Percentiles rank a stretch among this genome's conserved stretches.
Evolutionary conservation across 2,329 filamentous ascomycete species (phyloP).

Genomic region (Colletotrichum somersetense): DNA sequence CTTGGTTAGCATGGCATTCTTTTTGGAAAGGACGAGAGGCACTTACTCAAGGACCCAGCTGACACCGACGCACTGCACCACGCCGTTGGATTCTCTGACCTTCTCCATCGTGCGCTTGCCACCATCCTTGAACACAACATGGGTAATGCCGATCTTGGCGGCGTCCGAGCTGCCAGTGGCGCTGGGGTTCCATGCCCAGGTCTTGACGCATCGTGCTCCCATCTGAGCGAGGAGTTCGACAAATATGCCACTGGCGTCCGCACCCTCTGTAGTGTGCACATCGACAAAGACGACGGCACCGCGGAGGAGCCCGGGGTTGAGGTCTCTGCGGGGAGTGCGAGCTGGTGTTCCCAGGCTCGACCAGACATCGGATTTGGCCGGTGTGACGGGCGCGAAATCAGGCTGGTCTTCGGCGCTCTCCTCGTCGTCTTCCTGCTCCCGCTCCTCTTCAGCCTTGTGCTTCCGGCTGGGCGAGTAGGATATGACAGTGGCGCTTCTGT

Average conservation of each 20-base stretch:
- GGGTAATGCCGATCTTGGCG: constrained; percentile 80
- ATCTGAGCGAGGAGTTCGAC: constrained; percentile 83
- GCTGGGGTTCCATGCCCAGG: constrained; percentile 78
- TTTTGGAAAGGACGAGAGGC: background rate
- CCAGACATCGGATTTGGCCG: constrained; percentile 65
- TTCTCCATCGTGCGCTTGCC: constrained; percentile 85
- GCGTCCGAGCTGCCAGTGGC: constrained; percentile 51
- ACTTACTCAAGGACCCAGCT: constrained; percentile 90
- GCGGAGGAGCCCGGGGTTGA: constrained; percentile 68
- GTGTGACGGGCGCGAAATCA: constrained; percentile 55
- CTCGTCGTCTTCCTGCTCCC: constrained; percentile 51
- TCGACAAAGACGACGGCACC: constrained; percentile 87
- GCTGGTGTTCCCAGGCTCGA: constrained; percentile 68
- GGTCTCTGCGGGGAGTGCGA: constrained; percentile 66
- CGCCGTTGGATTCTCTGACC: constrained; percentile 76
- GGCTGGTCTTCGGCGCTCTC: constrained; percentile 48
- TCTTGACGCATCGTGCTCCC: constrained; percentile 83
- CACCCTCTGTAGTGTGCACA: constrained; percentile 84
- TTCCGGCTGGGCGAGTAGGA: constrained; percentile 67
- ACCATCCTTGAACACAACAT: constrained; percentile 92
- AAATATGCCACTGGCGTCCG: constrained; percentile 85
- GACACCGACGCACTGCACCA: constrained; percentile 88
- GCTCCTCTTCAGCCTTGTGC: constrained; percentile 47
- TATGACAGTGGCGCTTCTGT: constrained; percentile 65
- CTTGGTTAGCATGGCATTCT: background rate